phyloP scores from a whole-genome alignment of 2,329 filamentous ascomycete species.

The Colletotrichum destructivum region DNA sequence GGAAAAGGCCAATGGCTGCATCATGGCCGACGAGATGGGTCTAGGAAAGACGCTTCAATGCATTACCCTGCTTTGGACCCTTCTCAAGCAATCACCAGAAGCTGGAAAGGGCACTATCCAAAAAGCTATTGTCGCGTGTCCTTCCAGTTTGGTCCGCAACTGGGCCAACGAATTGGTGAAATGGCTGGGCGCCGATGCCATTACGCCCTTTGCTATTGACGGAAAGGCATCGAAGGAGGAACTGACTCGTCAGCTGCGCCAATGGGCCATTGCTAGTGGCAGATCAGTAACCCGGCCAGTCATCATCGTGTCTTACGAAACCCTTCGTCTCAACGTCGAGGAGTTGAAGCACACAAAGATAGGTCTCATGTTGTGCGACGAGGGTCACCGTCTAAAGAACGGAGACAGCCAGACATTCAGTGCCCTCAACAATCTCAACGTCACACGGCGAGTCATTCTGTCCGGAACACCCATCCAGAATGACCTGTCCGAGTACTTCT shows the following conservation, averaged over 20 bases:
- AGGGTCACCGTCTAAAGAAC: conserved; percentile 97
- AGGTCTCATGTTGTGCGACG: conserved; percentile 93
- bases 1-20: conserved; percentile 93
- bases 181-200: conserved; percentile 93
- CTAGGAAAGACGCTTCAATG: conserved; percentile 97
- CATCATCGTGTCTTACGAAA: conserved; percentile 98
- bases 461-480: conserved; percentile 99
- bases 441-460: conserved; percentile 91
- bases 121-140: conserved; percentile 97
- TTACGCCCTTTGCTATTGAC: conserved; percentile 95
- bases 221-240: conserved; percentile 97
- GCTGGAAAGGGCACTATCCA: conserved; percentile 95
- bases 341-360: conserved; percentile 92
- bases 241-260: conserved; percentile 87
- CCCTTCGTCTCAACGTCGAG: conserved; percentile 89
- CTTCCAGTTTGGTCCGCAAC: conserved; percentile 95
- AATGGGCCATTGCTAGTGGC: conserved; percentile 95
- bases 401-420: conserved; percentile 96
- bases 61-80: conserved; percentile 95
- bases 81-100: conserved; percentile 94
- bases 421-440: conserved; percentile 90
- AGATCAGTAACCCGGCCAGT: conserved; percentile 91
- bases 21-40: conserved; percentile 99
- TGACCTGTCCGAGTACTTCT: conserved; percentile 97
- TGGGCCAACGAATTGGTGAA: conserved; percentile 98